Conservation (phyloP, 495 filamentous ascomycete species). For the Letharia columbiana region DNA sequence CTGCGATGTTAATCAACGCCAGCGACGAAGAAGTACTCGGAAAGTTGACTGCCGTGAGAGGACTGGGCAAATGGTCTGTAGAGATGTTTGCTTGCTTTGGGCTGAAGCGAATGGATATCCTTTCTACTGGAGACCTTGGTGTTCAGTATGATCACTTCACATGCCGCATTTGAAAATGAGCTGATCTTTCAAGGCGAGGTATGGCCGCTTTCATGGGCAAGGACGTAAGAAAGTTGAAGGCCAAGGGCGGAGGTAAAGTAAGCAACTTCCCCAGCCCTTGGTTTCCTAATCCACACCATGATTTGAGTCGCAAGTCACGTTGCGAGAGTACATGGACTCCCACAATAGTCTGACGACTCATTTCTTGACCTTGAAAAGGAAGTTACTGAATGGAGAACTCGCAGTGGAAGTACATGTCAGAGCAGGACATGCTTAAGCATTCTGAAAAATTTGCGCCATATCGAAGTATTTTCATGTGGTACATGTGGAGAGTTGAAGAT, state of each 20-base stretch:
- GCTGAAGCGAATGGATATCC: slow-evolving; percentile 86
- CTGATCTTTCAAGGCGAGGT: slow-evolving; percentile 48
- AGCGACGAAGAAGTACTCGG: slow-evolving; percentile 79
- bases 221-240: slow-evolving; percentile 77
- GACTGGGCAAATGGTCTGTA: slow-evolving; percentile 82
- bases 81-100: slow-evolving; percentile 97
- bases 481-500: slow-evolving; percentile 81
- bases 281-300: background rate
- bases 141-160: slow-evolving; percentile 56
- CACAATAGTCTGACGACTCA: background rate
- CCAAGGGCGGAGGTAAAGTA: slow-evolving; percentile 65
- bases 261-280: background rate
- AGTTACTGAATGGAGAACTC: background rate
- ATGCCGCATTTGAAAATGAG: background rate
- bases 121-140: slow-evolving; percentile 85
- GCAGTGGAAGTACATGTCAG: slow-evolving; percentile 86
- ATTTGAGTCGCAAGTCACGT: background rate
- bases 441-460: slow-evolving; percentile 77
- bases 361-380: background rate
- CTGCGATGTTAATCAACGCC: slow-evolving; percentile 63
- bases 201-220: slow-evolving; percentile 81
- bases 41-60: slow-evolving; percentile 66
- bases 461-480: slow-evolving; percentile 75
- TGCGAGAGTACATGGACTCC: background rate
- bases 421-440: slow-evolving; percentile 81